phyloP scores from a whole-genome alignment of 2,329 filamentous ascomycete genomes.

The Fusarium newnesense region DNA sequence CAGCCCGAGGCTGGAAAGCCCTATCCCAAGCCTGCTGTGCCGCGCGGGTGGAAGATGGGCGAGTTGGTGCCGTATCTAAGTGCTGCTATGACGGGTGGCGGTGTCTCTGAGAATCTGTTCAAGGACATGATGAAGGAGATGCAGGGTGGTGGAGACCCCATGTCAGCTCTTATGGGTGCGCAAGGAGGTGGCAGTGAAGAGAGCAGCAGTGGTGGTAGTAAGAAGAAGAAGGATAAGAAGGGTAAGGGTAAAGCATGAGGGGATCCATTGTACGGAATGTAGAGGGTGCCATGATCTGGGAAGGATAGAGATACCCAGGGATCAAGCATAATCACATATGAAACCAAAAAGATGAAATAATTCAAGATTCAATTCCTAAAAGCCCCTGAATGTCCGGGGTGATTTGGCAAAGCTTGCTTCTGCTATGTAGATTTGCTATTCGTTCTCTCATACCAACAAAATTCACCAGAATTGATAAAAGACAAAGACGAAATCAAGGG shows the following conservation, averaged over 20 bases:
- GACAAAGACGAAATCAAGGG: constrained; percentile 30
- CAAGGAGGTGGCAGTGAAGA: constrained; percentile 46
- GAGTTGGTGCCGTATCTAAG: constrained; percentile 87
- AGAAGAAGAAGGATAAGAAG: constrained; percentile 63
- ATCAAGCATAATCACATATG: constrained; percentile 27
- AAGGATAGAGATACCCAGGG: constrained; percentile 32
- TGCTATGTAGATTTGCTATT: constrained; percentile 24
- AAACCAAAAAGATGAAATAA: constrained; percentile 30
- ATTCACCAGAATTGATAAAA: constrained; percentile 21
- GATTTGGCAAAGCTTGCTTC: constrained; percentile 29
- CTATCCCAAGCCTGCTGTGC: constrained; percentile 78
- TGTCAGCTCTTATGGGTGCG: constrained; percentile 56
- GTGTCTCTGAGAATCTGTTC: constrained; percentile 92
- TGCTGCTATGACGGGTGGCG: constrained; percentile 89
- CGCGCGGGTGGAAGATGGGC: constrained; percentile 91
- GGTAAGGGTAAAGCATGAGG: constrained; percentile 51
- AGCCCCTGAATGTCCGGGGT: background rate
- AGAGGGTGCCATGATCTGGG: constrained; percentile 24
- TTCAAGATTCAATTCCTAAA: constrained; percentile 24
- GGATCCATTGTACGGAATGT: background rate
- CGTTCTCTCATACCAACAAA: constrained; percentile 27
- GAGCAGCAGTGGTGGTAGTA: constrained; percentile 45
- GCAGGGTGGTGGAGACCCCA: constrained; percentile 62
- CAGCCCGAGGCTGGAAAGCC: constrained; percentile 69
- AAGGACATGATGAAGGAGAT: constrained; percentile 98